Evolutionary conservation across 768 basidiomycete genomes (phyloP), one percentile per base, ranked within the genome.

Genomic region (Cubamyces lactineus): DNA sequence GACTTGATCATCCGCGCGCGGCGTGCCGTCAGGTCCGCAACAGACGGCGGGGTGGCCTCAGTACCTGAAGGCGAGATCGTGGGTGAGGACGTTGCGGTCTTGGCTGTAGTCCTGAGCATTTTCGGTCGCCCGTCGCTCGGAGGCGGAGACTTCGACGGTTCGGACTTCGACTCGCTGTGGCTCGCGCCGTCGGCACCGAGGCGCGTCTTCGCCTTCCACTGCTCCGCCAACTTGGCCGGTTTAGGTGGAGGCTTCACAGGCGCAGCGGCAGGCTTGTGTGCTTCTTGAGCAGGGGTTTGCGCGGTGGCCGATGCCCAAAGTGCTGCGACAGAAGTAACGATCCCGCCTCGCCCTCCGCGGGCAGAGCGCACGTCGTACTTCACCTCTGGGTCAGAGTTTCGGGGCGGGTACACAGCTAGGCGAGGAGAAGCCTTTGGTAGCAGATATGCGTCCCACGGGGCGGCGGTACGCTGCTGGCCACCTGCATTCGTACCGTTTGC

Each of bases 291-390:
- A 26, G 67, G 30, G 26, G 66, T 57, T 30, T 67, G 57, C 3
- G 68, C 48, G 9, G 66, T 34, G 34, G 34, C 64, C 39, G 84
- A 76, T 2, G 88, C 84, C 90, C 91, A 93, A 23, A 93, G 76
- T 2, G 89, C 83, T 0, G 88, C 85, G 0, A 91, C 88, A 4
- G 89, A 78, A 2, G 89, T 79, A 16, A 92, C 91, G 55, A 82
- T 81, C 13, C 91, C 92, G 2, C 92, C 91, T 45, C 82, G 77
- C 2, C 92, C 91, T 4, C 92, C 90, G 21, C 91, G 81, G 4
- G 89, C 90, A 40, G 89, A 92, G 13, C 87, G 84, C 24, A 91
- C 73, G 68, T 92, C 85, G 68, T 92, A 91, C 60, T 85, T 87
- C 21, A 78, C 80, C 53, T 85, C 87, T 0, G 82, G 77, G 62